Base-by-base conservation (phyloP, 805 yeast genomes). In the Hanseniaspora jakobsenii region DNA sequence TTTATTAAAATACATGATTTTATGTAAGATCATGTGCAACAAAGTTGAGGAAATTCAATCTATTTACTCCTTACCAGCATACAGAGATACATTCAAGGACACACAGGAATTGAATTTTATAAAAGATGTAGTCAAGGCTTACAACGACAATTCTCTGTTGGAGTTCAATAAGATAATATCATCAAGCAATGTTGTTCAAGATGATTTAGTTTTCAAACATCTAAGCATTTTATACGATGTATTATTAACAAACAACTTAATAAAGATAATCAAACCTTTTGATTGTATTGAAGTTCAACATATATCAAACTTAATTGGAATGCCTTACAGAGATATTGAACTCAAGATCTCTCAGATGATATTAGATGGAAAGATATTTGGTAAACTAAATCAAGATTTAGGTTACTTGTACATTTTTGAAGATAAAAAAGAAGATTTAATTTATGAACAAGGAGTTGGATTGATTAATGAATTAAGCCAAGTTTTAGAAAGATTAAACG, bases 371-470 rank as follows among this genome's bases (percentile, higher is more conserved):
- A 82, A 86, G n/a, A 85, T 91, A 55, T 81, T 78, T 58, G 99
- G 98, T 38, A 97, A 91, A 29, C 70, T 91, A 53, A 98, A 91
- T 62, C 99, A 91, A 67, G 97, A 97, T 37, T 87, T 87, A 60
- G 98, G 98, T 7, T 91, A 96, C 95, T 71, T 91, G 55, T 78
- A 85, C 52, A 75, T 91, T 48, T 91, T 83, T 57, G 94, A 85
- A 48, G 82, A 86, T 59, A 94, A 95, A 32, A 77, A 75, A 56
- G 76, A 77, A 50, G 97, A 91, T 62, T 82, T 82, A 31, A 78
- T 93, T 40, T 91, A 89, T 58, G 91, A 81, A 51, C 77, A 89
- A 44, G 81, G 93, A 35, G 72, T 89, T 53, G 91, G 83, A 47
- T 75, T 94, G 52, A 77, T 93, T 39, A 82, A 81, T 59, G 81